phyloP scores from a whole-genome alignment of 306 rosid species.

The Dalbergia cochinchinensis region DNA sequence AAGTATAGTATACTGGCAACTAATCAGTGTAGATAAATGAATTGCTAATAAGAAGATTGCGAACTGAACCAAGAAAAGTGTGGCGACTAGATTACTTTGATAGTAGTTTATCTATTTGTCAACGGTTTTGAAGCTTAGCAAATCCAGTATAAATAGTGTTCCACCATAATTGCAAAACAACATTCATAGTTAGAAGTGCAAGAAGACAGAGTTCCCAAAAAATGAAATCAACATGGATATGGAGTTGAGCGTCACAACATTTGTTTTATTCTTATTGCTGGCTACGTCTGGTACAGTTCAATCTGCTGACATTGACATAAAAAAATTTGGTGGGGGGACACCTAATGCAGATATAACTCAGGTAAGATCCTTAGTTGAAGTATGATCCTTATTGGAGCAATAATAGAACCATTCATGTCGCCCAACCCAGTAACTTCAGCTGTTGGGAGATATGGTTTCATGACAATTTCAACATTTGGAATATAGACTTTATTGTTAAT shows the following conservation, averaged over 20 bases:
- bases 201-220: not conserved
- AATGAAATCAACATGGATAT: not conserved
- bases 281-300: conserved; percentile 11
- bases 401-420: too few species aligned
- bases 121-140: not conserved
- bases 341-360: conserved; percentile 38
- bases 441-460: too few species aligned
- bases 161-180: not conserved
- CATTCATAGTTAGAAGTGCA: not conserved
- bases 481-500: too few species aligned
- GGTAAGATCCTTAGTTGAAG: conserved; percentile 5
- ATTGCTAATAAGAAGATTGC: not conserved
- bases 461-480: too few species aligned
- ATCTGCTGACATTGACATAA: conserved; percentile 17
- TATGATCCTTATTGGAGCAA: too few species aligned
- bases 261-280: conserved; percentile 23
- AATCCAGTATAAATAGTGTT: not conserved
- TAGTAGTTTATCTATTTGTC: not conserved
- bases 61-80: not conserved
- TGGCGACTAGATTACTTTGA: not conserved
- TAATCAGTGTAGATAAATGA: not conserved
- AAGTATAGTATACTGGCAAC: not conserved
- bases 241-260: not conserved
- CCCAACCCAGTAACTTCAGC: too few species aligned
- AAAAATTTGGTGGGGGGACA: conserved; percentile 28